Percentiles rank a stretch among this genome's conserved stretches.
These are phyloP conservation scores for Ogataea allantospora DNA, from an alignment of 805 yeast genomes.

Conservation along the genomic window DNA sequence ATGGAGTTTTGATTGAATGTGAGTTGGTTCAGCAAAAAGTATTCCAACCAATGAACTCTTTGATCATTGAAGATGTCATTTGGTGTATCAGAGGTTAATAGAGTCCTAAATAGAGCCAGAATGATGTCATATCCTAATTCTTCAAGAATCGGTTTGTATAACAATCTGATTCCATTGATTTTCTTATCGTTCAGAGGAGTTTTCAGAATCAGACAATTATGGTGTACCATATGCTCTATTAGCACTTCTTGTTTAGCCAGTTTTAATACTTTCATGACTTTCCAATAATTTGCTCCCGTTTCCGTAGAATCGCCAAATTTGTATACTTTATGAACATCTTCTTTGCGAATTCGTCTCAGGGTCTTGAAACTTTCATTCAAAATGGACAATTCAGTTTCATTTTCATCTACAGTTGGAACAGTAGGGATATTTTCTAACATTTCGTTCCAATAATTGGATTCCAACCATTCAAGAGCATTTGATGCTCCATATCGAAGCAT, in stretches of 20 bases:
- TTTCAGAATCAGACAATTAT: conserved; percentile 34
- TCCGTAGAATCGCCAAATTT: conserved; percentile 45
- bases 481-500: conserved; percentile 59
- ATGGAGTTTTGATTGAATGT: conserved; percentile 23
- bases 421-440: conserved; percentile 23
- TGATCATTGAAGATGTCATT: conserved; percentile 10
- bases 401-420: conserved; percentile 25
- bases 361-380: conserved; percentile 41
- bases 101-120: conserved; percentile 15
- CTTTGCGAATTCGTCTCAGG: conserved; percentile 50
- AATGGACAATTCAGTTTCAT: conserved; percentile 8
- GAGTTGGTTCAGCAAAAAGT: conserved; percentile 19
- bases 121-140: conserved; percentile 22
- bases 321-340: conserved; percentile 38
- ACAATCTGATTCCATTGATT: conserved; percentile 26
- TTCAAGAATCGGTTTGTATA: conserved; percentile 32
- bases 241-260: conserved; percentile 18
- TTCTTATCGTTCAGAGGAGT: conserved; percentile 26
- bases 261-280: conserved; percentile 31
- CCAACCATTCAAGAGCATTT: conserved; percentile 74
- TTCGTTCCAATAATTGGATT: conserved; percentile 67
- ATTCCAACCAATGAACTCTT: conserved; percentile 27
- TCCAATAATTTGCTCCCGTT: conserved; percentile 44
- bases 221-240: conserved; percentile 28
- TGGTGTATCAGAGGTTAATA: conserved; percentile 14